Conservation (phyloP, 495 filamentous ascomycete species). For the Xylaria castorea region DNA sequence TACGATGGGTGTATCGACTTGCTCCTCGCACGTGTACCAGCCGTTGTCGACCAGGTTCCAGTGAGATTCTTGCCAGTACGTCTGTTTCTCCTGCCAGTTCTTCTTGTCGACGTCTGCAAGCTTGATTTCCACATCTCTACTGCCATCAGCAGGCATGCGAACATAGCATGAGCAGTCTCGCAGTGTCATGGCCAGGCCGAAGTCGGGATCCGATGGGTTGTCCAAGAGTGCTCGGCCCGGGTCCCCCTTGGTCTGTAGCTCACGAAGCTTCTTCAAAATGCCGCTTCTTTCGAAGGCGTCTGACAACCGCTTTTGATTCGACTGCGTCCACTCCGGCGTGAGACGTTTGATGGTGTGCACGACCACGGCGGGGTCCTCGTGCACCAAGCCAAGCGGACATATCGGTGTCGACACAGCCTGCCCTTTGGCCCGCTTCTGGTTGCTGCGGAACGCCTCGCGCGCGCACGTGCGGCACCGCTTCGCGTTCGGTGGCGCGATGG, state of each 20-base stretch:
- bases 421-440: conserved; percentile 34
- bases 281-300: conserved; percentile 34
- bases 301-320: conserved; percentile 30
- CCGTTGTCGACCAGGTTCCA: conserved; percentile 67
- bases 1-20: conserved; percentile 31
- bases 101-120: conserved; percentile 92
- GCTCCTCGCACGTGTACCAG: conserved; percentile 71
- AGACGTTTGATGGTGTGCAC: conserved; percentile 44
- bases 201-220: conserved; percentile 38
- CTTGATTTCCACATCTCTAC: conserved; percentile 67
- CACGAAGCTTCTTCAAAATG: conserved; percentile 54
- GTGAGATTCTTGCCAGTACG: conserved; percentile 77
- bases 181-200: conserved; percentile 78
- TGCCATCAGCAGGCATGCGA: conserved; percentile 55
- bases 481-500: conserved; percentile 69
- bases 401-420: conserved; percentile 29
- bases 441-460: conserved; percentile 64
- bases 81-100: conserved; percentile 69
- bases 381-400: conserved; percentile 49
- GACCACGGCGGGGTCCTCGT: conserved; percentile 42
- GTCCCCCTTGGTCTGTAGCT: conserved; percentile 60
- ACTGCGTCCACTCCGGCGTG: conserved; percentile 38
- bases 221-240: conserved; percentile 48
- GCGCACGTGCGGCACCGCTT: conserved; percentile 88
- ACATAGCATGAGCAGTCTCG: conserved; percentile 88